These are phyloP conservation scores for Arthonia radiata DNA, from an alignment of 495 filamentous ascomycete species.

Conservation along the genomic window DNA sequence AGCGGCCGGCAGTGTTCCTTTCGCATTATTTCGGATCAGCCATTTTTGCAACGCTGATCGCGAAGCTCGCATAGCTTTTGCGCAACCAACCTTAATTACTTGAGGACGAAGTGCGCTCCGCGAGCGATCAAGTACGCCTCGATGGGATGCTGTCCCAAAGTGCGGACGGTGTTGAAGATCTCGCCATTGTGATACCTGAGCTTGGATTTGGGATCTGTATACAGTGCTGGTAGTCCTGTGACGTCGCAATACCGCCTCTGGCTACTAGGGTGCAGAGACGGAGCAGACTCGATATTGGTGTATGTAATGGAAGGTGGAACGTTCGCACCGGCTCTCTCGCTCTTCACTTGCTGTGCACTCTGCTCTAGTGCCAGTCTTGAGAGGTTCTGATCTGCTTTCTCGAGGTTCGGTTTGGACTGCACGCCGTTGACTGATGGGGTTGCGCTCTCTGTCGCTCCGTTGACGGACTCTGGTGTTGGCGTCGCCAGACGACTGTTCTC, in stretches of 20 bases:
- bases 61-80: not conserved
- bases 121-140: slow-evolving; percentile 75
- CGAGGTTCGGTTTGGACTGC: slow-evolving; percentile 35
- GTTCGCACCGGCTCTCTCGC: slow-evolving; percentile 12
- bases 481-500: slow-evolving; percentile 61
- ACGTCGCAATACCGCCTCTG: slow-evolving; percentile 79
- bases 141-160: slow-evolving; percentile 47
- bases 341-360: slow-evolving; percentile 20
- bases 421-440: slow-evolving; percentile 29
- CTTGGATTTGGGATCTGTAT: slow-evolving; percentile 81
- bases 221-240: slow-evolving; percentile 67
- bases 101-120: slow-evolving; percentile 78
- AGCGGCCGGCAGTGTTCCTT: not conserved
- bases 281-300: slow-evolving; percentile 81
- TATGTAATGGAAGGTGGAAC: slow-evolving; percentile 59
- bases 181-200: slow-evolving; percentile 76
- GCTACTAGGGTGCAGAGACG: slow-evolving; percentile 48
- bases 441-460: slow-evolving; percentile 22
- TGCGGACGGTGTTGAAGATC: slow-evolving; percentile 58
- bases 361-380: slow-evolving; percentile 70
- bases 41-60: not conserved
- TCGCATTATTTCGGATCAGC: not conserved
- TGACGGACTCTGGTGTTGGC: slow-evolving; percentile 28
- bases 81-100: slow-evolving; percentile 22
- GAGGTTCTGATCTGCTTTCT: slow-evolving; percentile 60